phyloP scores from a whole-genome alignment of 2,329 filamentous ascomycete genomes.

The Alternaria longipes region DNA sequence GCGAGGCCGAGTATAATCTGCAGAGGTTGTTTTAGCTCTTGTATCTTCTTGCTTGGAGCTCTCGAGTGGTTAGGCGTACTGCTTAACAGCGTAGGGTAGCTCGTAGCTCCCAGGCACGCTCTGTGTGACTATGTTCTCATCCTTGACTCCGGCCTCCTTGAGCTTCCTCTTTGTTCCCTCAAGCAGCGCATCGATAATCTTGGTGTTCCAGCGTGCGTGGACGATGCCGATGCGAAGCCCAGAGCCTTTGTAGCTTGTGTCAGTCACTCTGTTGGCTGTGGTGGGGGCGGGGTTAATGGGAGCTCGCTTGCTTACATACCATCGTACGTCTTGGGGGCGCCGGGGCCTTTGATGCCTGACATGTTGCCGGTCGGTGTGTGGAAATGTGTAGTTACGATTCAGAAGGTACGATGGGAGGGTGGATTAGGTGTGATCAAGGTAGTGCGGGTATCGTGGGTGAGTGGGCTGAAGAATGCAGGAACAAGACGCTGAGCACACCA shows the following conservation, averaged over 20 bases:
- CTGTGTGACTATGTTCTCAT: slow-evolving; percentile 88
- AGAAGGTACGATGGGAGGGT: not conserved
- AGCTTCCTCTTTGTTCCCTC: slow-evolving; percentile 82
- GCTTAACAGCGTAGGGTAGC: slow-evolving; percentile 87
- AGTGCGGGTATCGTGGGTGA: slow-evolving; percentile 12
- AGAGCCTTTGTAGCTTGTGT: slow-evolving; percentile 50
- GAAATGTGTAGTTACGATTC: not conserved
- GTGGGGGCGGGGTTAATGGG: slow-evolving; percentile 9
- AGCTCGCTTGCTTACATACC: slow-evolving; percentile 53
- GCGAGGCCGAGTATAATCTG: slow-evolving; percentile 84
- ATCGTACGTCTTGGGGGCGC: slow-evolving; percentile 65
- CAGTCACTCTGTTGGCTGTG: slow-evolving; percentile 11
- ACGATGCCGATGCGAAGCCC: slow-evolving; percentile 90
- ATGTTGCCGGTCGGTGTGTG: slow-evolving; percentile 41
- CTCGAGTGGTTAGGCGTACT: slow-evolving; percentile 61
- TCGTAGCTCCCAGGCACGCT: slow-evolving; percentile 95
- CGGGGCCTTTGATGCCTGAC: slow-evolving; percentile 70
- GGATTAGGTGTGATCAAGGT: not conserved
- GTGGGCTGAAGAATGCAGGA: slow-evolving; percentile 38
- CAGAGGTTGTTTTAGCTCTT: not conserved
- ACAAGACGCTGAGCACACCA: slow-evolving; percentile 19
- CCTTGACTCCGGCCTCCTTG: slow-evolving; percentile 78
- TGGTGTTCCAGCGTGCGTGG: slow-evolving; percentile 93
- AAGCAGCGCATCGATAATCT: slow-evolving; percentile 86
- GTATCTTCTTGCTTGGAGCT: not conserved